Evolutionary conservation across 73 alveolate genomes (phyloP).

Genomic region (Paramecium primaurelia): DNA sequence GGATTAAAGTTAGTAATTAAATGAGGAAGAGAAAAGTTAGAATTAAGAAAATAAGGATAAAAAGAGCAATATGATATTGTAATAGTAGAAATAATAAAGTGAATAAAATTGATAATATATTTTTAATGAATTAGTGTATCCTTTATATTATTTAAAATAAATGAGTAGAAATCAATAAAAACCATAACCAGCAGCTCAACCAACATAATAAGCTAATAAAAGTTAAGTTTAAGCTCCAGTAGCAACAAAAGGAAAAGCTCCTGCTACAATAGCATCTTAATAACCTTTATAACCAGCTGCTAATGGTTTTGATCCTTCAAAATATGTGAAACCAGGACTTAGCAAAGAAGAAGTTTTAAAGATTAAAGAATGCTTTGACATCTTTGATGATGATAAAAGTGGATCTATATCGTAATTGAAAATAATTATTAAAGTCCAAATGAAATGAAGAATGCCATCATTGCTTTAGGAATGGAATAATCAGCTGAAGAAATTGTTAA

Average conservation of each 20-base stretch:
- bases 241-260: background rate
- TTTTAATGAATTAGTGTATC: background rate
- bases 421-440: background rate
- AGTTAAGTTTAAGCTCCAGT: background rate
- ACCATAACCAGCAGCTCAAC: background rate
- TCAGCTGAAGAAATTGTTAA: constrained; percentile 52
- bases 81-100: background rate
- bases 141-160: background rate
- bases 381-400: constrained; percentile 76
- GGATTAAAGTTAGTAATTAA: background rate
- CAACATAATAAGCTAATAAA: background rate
- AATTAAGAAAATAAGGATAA: background rate
- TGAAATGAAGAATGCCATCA: constrained; percentile 57
- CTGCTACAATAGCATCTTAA: background rate
- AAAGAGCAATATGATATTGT: background rate
- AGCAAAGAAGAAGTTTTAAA: constrained; percentile 71
- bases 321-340: constrained; percentile 66
- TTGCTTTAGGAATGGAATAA: constrained; percentile 33
- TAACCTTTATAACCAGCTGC: background rate
- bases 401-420: constrained; percentile 61
- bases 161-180: background rate
- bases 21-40: background rate
- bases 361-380: constrained; percentile 78
- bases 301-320: constrained; percentile 62
- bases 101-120: background rate